Conservation (phyloP, 1,139 yeast genomes). For the Blastobotrys capitulatus region DNA sequence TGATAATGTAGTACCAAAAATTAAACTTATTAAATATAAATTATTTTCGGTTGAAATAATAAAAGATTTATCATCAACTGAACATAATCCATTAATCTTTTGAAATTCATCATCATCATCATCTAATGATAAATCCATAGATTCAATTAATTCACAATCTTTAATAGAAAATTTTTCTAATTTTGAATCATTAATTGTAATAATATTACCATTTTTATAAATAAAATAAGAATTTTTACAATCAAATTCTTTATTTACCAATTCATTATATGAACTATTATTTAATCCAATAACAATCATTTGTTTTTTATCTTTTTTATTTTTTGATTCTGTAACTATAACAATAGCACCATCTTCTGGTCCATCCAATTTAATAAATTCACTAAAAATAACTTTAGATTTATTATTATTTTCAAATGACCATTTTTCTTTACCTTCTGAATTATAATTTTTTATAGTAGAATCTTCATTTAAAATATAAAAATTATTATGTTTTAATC, state of each 20-base stretch:
- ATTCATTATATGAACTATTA: conserved; percentile 8
- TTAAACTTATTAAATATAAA: conserved; percentile 39
- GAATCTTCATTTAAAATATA: conserved; percentile 21
- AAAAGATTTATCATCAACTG: conserved; percentile 33
- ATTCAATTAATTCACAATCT: conserved; percentile 7
- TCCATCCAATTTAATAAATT: conserved; percentile 13
- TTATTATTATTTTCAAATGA: background rate
- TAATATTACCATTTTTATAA: conserved; percentile 21
- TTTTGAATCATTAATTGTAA: conserved; percentile 15
- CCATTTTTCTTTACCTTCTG: conserved; percentile 10
- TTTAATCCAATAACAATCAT: conserved; percentile 22
- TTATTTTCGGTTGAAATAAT: conserved; percentile 34
- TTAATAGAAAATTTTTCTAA: conserved; percentile 17
- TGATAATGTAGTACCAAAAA: conserved; percentile 38
- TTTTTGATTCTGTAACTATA: conserved; percentile 16
- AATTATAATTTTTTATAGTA: conserved; percentile 16
- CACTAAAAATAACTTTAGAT: background rate
- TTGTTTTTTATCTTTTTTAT: conserved; percentile 16
- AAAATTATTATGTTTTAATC: conserved; percentile 13
- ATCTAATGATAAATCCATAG: conserved; percentile 8
- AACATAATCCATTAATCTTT: conserved; percentile 31
- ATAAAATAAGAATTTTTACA: conserved; percentile 15
- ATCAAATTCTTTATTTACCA: background rate
- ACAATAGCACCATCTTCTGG: conserved; percentile 23
- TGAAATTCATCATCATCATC: conserved; percentile 5